phyloP scores from a whole-genome alignment of 2,329 filamentous ascomycete genomes.

The Monosporascus cannonballus region DNA sequence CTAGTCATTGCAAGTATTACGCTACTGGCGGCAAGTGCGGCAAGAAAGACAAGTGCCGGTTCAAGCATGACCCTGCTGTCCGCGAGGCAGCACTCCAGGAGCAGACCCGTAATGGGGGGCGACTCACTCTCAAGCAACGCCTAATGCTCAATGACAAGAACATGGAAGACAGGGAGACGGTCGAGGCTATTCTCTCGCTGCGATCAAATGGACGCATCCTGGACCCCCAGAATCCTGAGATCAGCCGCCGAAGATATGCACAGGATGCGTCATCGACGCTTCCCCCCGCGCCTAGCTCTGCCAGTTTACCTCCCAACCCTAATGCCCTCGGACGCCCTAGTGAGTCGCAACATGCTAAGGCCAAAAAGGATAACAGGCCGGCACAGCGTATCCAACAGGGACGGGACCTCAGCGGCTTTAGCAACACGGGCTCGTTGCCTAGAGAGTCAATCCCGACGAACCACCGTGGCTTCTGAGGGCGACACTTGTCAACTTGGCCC shows the following conservation, averaged over 20 bases:
- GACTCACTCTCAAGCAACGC: slow-evolving; percentile 60
- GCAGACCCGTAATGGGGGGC: slow-evolving; percentile 58
- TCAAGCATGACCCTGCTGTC: slow-evolving; percentile 60
- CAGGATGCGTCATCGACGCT: slow-evolving; percentile 19
- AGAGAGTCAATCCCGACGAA: neutral
- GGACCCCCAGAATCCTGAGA: slow-evolving; percentile 24
- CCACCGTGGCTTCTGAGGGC: neutral
- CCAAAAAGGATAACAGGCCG: slow-evolving; percentile 11
- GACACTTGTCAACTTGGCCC: neutral
- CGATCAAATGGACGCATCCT: slow-evolving; percentile 52
- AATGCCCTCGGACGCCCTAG: slow-evolving; percentile 27
- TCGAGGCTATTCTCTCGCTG: slow-evolving; percentile 61
- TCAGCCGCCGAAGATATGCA: slow-evolving; percentile 25
- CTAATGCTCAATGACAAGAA: slow-evolving; percentile 62
- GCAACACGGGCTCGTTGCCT: slow-evolving; percentile 28
- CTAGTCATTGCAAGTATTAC: slow-evolving; percentile 65
- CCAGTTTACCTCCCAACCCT: slow-evolving; percentile 24
- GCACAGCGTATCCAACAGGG: slow-evolving; percentile 28
- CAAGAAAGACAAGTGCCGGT: slow-evolving; percentile 71
- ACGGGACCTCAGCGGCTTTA: slow-evolving; percentile 35
- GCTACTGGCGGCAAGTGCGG: slow-evolving; percentile 63
- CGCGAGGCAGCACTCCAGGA: slow-evolving; percentile 58
- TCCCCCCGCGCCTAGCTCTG: slow-evolving; percentile 16
- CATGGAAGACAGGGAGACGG: slow-evolving; percentile 59
- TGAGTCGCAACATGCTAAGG: slow-evolving; percentile 12